A percentile compares a stretch with the other conserved stretches of the same genome.
phyloP scores from a whole-genome alignment of 768 basidiomycete species.

The Hygrophoropsis aurantiaca region DNA sequence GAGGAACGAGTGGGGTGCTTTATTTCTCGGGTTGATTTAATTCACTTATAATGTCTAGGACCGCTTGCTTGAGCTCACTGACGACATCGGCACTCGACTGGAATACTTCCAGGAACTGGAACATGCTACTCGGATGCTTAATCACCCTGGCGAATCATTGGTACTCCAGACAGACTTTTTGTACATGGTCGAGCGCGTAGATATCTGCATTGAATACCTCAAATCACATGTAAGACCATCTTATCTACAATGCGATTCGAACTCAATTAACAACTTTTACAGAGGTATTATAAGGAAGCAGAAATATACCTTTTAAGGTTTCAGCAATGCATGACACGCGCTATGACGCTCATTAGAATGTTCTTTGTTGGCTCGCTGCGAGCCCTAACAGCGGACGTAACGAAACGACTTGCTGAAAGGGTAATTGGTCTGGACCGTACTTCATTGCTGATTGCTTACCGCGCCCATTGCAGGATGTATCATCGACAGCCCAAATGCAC shows the following conservation, averaged over 20 bases:
- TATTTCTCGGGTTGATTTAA: background rate
- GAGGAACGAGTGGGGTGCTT: slow-evolving; percentile 75
- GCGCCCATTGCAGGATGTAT: slow-evolving; percentile 56
- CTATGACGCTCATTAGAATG: slow-evolving; percentile 98
- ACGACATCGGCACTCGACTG: slow-evolving; percentile 77
- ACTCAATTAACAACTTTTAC: slow-evolving; percentile 4
- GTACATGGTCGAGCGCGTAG: slow-evolving; percentile 94
- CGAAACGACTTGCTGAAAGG: slow-evolving; percentile 73
- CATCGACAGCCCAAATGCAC: slow-evolving; percentile 76
- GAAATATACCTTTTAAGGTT: slow-evolving; percentile 95
- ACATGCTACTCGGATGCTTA: slow-evolving; percentile 88
- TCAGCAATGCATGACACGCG: slow-evolving; percentile 96
- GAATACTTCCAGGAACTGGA: slow-evolving; percentile 97
- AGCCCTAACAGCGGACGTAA: slow-evolving; percentile 76
- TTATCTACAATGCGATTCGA: background rate
- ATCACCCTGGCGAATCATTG: slow-evolving; percentile 88
- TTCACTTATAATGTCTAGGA: slow-evolving; percentile 48
- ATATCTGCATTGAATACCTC: slow-evolving; percentile 91
- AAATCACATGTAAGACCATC: slow-evolving; percentile 68
- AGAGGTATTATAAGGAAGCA: slow-evolving; percentile 91
- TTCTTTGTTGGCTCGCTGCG: slow-evolving; percentile 87
- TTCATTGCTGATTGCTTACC: background rate
- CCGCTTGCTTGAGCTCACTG: slow-evolving; percentile 70
- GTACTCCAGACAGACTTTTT: slow-evolving; percentile 91
- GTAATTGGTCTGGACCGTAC: slow-evolving; percentile 31